Percentiles rank a stretch among this genome's conserved stretches.
Conservation (phyloP, 805 yeast genomes). For the Zygosaccharomyces bisporus region DNA sequence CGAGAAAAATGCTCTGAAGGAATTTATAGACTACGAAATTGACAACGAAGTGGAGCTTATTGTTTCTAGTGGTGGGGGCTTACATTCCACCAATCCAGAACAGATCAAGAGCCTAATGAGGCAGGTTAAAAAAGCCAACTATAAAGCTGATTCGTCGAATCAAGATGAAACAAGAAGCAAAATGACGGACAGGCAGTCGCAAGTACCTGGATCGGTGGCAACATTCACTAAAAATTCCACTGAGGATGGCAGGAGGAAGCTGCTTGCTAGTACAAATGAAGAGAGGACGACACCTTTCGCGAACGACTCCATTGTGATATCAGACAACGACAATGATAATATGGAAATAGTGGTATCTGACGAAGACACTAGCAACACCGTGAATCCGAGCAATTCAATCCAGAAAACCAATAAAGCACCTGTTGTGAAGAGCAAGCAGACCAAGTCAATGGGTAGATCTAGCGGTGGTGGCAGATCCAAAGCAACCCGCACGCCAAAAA, state of each 20-base stretch:
- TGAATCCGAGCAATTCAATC: neutral
- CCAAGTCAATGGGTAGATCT: slow-evolving; percentile 13
- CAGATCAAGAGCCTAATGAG: slow-evolving; percentile 45
- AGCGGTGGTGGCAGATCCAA: slow-evolving; percentile 8
- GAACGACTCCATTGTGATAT: slow-evolving; percentile 17
- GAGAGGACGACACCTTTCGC: neutral
- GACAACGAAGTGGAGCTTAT: slow-evolving; percentile 49
- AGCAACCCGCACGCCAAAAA: slow-evolving; percentile 29
- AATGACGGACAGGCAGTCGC: too few species aligned
- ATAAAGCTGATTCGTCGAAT: slow-evolving; percentile 4
- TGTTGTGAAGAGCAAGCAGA: slow-evolving; percentile 2
- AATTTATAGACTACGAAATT: slow-evolving; percentile 57
- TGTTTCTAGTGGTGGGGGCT: slow-evolving; percentile 39
- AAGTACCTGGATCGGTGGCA: too few species aligned
- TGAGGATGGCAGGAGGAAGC: too few species aligned
- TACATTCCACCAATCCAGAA: slow-evolving; percentile 39
- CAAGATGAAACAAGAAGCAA: too few species aligned
- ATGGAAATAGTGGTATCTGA: slow-evolving; percentile 11
- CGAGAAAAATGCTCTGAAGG: slow-evolving; percentile 66
- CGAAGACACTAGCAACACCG: slow-evolving; percentile 11
- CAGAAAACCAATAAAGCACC: neutral
- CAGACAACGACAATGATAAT: slow-evolving; percentile 15
- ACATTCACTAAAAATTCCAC: too few species aligned
- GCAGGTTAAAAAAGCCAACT: slow-evolving; percentile 39
- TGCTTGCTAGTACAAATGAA: neutral